Percentiles rank a stretch among this genome's conserved stretches.
phyloP scores from a whole-genome alignment of 768 basidiomycete species.

The Phanerochaete sordida region DNA sequence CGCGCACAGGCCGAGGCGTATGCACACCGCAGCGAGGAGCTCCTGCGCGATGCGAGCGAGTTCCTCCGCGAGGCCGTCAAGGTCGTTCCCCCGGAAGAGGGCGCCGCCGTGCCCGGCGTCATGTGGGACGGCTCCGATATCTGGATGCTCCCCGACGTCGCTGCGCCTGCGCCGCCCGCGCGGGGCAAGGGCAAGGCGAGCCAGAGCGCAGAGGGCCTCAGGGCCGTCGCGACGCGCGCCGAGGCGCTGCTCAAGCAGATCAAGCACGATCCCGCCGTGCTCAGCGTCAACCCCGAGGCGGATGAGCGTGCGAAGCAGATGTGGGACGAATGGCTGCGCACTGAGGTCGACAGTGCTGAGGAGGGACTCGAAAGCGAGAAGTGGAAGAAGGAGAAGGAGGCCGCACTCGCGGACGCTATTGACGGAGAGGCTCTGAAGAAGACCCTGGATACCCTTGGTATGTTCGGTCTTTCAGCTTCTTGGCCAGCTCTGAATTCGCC shows the following conservation, averaged over 20 bases:
- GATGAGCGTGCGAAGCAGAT: slow-evolving; percentile 52
- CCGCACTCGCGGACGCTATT: slow-evolving; percentile 44
- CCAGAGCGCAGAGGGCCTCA: slow-evolving; percentile 37
- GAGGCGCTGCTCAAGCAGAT: slow-evolving; percentile 74
- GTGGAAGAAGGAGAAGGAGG: slow-evolving; percentile 52
- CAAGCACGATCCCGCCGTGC: slow-evolving; percentile 68
- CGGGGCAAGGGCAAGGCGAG: slow-evolving; percentile 34
- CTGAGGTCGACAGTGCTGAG: slow-evolving; percentile 47
- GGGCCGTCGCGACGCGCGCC: slow-evolving; percentile 67
- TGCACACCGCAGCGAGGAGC: slow-evolving; percentile 69
- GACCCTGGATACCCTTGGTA: slow-evolving; percentile 60
- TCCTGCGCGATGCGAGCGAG: slow-evolving; percentile 49
- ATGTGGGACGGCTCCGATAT: slow-evolving; percentile 87
- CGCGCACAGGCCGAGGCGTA: slow-evolving; percentile 83
- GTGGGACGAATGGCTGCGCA: slow-evolving; percentile 55
- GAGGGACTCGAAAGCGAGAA: slow-evolving; percentile 54
- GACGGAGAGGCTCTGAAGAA: slow-evolving; percentile 52
- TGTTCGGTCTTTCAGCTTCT: slow-evolving; percentile 17
- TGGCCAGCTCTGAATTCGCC: background rate
- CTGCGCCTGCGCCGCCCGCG: slow-evolving; percentile 19
- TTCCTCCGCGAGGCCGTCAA: slow-evolving; percentile 82
- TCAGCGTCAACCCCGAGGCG: slow-evolving; percentile 70
- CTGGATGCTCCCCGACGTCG: slow-evolving; percentile 70
- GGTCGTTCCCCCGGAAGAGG: slow-evolving; percentile 79
- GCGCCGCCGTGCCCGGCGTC: slow-evolving; percentile 32